phyloP scores from a whole-genome alignment of 208 protist species.

The Trypanosoma conorhini region DNA sequence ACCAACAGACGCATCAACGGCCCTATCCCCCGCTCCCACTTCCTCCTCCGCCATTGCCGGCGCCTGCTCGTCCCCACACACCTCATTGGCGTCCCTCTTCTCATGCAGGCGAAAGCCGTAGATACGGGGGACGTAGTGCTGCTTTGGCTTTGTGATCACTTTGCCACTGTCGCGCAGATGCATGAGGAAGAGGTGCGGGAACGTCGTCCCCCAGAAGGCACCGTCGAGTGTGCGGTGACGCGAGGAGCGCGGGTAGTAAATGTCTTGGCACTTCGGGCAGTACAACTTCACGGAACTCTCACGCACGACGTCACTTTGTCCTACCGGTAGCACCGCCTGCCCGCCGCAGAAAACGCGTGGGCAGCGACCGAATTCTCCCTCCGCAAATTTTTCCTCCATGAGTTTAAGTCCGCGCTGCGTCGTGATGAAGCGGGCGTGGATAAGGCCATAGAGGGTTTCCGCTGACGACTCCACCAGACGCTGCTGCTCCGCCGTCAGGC shows the following conservation, averaged over 20 bases:
- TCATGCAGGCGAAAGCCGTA: constrained; percentile 96
- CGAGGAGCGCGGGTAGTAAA: constrained; percentile 94
- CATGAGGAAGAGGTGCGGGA: constrained; percentile 94
- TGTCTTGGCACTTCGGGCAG: constrained; percentile 98
- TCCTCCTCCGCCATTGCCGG: neutral
- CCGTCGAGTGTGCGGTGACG: constrained; percentile 95
- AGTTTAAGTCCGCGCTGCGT: constrained; percentile 95
- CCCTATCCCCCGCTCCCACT: neutral
- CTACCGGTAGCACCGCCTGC: constrained; percentile 96
- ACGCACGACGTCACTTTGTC: constrained; percentile 94
- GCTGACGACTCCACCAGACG: constrained; percentile 95
- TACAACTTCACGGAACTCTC: constrained; percentile 96
- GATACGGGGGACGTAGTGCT: constrained; percentile 95
- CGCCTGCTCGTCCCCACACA: constrained; percentile 5
- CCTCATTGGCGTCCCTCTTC: constrained; percentile 14
- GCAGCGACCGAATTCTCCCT: constrained; percentile 96
- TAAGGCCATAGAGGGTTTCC: constrained; percentile 98
- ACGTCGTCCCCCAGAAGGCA: constrained; percentile 98
- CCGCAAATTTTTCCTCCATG: constrained; percentile 97
- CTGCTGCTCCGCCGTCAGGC: constrained; percentile 96
- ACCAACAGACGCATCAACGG: neutral
- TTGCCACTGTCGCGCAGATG: constrained; percentile 64
- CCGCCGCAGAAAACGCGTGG: constrained; percentile 96
- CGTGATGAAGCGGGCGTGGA: constrained; percentile 99
- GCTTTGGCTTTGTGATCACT: constrained; percentile 48